Evolutionary conservation across 164 flowering plant species (phyloP), one percentile per base, ranked within the genome.

Genomic region (Protea cynaroides): DNA sequence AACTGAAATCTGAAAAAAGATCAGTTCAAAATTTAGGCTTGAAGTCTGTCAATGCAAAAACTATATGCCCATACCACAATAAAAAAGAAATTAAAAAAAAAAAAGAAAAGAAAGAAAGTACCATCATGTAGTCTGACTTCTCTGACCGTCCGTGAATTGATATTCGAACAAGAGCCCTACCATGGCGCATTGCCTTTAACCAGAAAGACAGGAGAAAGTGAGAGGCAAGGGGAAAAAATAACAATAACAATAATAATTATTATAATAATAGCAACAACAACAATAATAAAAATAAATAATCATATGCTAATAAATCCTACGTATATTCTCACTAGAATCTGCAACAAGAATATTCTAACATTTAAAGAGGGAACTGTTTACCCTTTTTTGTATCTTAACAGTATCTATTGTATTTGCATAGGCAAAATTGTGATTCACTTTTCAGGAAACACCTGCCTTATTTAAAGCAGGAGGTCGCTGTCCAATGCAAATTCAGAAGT

Each of bases 61-160:
- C 29, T 29, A 8, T 15, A 55, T 25, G 37, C 10, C 21, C 44
- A 62, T 56, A 15, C 24, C 15, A 25, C 6, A 56, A 18, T 14
- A 56, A 49, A n/a, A 21, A 68, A 37, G 53, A 44, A 29, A 25
- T 43, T 59, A 46, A 4, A 9, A 34, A 13, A 8, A n/a, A 11
- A 59, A 43, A 25, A 59, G 21, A 8, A 25, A 47, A 17, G 59
- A 22, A 51, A 66, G 54, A 10, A 58, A 25, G 24, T 89, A 89
- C 93, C 88, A 93, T 67, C 40, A 89, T 57, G 62, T 88, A 90
- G 76, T 87, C 97, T 52, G 92, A 78, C 76, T 87, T 88, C 65
- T 59, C 59, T 18, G 74, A 79, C 61, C 63, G 67, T 58, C 58
- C 66, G 69, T 57, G 62, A 10, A 87, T 79, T 66, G 88, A 78